A percentile compares a stretch with the other conserved stretches of the same genome.
phyloP scores from a whole-genome alignment of 345 rosid genomes.

The Aurinia saxatilis region DNA sequence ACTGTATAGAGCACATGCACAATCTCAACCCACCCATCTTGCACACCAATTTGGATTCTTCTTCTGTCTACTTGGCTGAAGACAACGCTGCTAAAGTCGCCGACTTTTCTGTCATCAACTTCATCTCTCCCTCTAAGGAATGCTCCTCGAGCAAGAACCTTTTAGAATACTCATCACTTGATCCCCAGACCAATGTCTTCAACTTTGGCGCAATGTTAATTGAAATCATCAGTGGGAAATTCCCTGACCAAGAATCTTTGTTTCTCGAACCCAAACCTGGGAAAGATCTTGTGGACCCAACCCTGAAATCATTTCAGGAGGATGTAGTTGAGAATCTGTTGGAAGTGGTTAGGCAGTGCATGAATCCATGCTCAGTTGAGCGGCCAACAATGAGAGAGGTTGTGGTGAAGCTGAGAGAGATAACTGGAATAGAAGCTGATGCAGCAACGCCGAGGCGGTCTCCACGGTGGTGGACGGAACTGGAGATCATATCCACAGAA shows the following conservation, averaged over 20 bases:
- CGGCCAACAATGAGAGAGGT: constrained; percentile 60
- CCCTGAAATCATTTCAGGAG: constrained; percentile 48
- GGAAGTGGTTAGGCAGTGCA: constrained; percentile 57
- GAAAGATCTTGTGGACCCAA: constrained; percentile 62
- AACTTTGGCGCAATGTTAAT: constrained; percentile 60
- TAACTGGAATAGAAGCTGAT: constrained; percentile 65
- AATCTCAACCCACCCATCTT: constrained; percentile 62
- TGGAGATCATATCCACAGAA: constrained; percentile 69
- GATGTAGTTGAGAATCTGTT: constrained; percentile 43
- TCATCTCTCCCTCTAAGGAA: constrained; percentile 35
- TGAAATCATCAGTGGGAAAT: constrained; percentile 73
- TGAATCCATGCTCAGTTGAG: constrained; percentile 44
- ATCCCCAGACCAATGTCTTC: constrained; percentile 46
- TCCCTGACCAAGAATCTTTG: constrained; percentile 43
- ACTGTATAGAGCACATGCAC: constrained; percentile 93
- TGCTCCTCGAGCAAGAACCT: constrained; percentile 37
- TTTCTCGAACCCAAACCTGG: constrained; percentile 35
- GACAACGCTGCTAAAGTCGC: constrained; percentile 95
- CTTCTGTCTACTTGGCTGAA: constrained; percentile 69
- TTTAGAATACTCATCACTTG: constrained; percentile 36
- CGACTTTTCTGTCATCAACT: constrained; percentile 57
- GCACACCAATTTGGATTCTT: constrained; percentile 53
- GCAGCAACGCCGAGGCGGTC: constrained; percentile 69
- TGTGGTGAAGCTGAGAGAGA: constrained; percentile 51
- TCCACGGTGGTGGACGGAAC: constrained; percentile 97